Percentiles rank a stretch among this genome's conserved stretches.
Conservation (phyloP, 345 rosid genomes). For the Populus alba region DNA sequence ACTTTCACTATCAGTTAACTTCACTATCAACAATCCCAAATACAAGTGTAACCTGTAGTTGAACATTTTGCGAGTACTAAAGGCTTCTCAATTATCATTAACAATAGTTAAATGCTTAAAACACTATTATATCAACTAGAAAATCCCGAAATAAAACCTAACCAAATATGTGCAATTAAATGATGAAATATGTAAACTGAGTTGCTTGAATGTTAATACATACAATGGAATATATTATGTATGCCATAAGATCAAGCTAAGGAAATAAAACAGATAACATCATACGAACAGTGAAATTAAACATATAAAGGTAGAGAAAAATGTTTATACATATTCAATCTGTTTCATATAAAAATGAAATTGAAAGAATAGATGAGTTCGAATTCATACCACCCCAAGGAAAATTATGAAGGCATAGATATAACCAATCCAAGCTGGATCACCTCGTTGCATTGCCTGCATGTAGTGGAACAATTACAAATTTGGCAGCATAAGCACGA, state of each 20-base stretch:
- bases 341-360: background rate
- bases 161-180: background rate
- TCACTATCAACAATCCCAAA: background rate
- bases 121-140: background rate
- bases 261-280: background rate
- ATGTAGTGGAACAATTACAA: background rate
- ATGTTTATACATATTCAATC: background rate
- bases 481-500: background rate
- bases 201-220: background rate
- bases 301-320: background rate
- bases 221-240: background rate
- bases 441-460: slow-evolving; percentile 29
- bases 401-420: slow-evolving; percentile 31
- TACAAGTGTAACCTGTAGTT: background rate
- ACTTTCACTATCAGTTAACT: background rate
- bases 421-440: slow-evolving; percentile 36
- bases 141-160: background rate
- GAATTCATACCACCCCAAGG: slow-evolving; percentile 27
- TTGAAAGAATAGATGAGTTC: background rate
- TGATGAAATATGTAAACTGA: background rate
- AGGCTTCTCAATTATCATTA: background rate
- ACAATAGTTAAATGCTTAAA: background rate
- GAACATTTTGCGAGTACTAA: background rate
- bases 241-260: background rate
- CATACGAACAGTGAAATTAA: background rate